Evolutionary conservation across 768 basidiomycete species (phyloP), one percentile per base, ranked within the genome.

Genomic region (Tubosaeta brunneosetosa): DNA sequence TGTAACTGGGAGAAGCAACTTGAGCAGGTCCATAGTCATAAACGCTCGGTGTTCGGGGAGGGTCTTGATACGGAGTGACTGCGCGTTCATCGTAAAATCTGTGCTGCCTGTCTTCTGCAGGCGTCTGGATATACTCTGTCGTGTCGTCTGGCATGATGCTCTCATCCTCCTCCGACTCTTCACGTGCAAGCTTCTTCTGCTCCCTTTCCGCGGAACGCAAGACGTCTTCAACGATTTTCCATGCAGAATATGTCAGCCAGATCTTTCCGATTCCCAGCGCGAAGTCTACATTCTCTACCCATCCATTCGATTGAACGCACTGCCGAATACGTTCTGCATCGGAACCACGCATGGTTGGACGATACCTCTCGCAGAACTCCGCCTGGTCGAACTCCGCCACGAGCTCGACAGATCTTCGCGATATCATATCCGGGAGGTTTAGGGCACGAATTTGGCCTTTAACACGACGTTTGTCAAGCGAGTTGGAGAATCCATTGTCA

Each of bases 141-240:
- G 63, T 60, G 59, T 77, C 77, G 44, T 69, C 67, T 7, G 59
- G 68, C 53, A 71, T 61, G 10, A 73, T 62, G 55, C 76, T 79
- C 59, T 77, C 79, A 26, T 73, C 78, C 53, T 78, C 78, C 45
- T 75, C 77, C 1, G 66, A 74, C 5, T 60, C 72, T 44, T 71
- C 78, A 26, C 68, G 66, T 31, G 60, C 64, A 12, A 67, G 63
- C 61, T 75, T 74, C 67, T 72, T 72, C 49, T 66, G 65, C 51
- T 80, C 79, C 65, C 73, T 80, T 67, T 83, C 81, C 44, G 66
- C 65, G 34, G 74, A 73, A 49, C 81, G 73, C 13, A 83, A 52
- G 37, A 74, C 74, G 47, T 84, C 80, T 62, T 83, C 83, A n/a
- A 79, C 73, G 59, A 73, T 73, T 68, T 81, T 81, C 84, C 84